phyloP scores from a whole-genome alignment of 139 green algal genomes.

The Dunaliella sp. region DNA sequence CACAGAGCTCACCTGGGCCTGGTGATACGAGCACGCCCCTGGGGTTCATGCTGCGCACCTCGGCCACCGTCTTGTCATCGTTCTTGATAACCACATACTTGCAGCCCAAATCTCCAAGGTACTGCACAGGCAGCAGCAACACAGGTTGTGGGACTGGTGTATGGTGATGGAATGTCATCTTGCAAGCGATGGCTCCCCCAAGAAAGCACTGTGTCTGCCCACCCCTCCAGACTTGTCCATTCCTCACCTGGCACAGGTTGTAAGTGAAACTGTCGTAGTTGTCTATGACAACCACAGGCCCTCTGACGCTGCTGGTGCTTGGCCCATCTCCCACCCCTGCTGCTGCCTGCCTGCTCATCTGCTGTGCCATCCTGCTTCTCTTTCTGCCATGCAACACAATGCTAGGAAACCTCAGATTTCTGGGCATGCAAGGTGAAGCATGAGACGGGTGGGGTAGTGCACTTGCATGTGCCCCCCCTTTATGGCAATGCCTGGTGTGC shows the following conservation, averaged over 20 bases:
- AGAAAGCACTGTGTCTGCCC: too few species aligned
- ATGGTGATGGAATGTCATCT: too few species aligned
- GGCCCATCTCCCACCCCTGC: background rate
- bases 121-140: slow-evolving; percentile 65
- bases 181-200: too few species aligned
- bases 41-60: slow-evolving; percentile 84
- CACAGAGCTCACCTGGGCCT: slow-evolving; percentile 80
- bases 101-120: slow-evolving; percentile 87
- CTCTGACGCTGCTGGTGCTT: background rate
- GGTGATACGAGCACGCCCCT: slow-evolving; percentile 91
- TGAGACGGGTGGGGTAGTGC: too few species aligned
- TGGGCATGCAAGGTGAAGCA: too few species aligned
- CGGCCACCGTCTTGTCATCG: slow-evolving; percentile 91
- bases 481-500: too few species aligned
- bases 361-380: background rate
- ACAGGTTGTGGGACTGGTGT: too few species aligned
- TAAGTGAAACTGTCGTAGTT: slow-evolving; percentile 99
- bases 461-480: too few species aligned
- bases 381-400: too few species aligned
- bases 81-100: slow-evolving; percentile 94
- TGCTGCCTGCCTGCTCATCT: background rate
- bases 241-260: slow-evolving; percentile 92
- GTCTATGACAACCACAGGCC: slow-evolving; percentile 81
- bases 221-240: too few species aligned
- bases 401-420: too few species aligned